phyloP scores from a whole-genome alignment of 345 rosid genomes.

The Eutrema japonicum region DNA sequence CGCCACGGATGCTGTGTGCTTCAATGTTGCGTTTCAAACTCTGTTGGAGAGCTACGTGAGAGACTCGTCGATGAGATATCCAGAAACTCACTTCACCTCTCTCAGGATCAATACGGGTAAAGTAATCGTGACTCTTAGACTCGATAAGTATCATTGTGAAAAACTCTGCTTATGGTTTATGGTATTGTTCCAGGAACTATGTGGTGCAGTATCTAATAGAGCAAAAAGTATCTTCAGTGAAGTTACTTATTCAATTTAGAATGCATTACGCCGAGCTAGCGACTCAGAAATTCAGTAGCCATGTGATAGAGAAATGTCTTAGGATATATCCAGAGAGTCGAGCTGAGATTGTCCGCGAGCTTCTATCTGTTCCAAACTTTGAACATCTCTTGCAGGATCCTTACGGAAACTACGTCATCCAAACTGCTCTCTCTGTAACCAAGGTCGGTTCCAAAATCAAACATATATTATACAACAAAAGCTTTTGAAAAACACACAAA shows the following conservation, averaged over 20 bases:
- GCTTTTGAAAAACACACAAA: not conserved
- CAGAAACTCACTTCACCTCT: conserved; percentile 57
- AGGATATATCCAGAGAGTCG: conserved; percentile 56
- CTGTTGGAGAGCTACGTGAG: conserved; percentile 53
- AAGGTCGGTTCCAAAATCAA: conserved; percentile 45
- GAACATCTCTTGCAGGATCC: conserved; percentile 76
- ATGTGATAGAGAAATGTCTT: conserved; percentile 76
- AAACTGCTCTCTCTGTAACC: conserved; percentile 64
- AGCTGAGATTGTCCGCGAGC: conserved; percentile 47
- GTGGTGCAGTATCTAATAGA: conserved; percentile 74
- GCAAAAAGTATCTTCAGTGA: conserved; percentile 48
- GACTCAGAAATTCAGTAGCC: conserved; percentile 48
- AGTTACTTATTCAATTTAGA: conserved; percentile 49
- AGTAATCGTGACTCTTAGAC: not conserved
- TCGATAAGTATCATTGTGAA: not conserved
- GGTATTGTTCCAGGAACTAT: conserved; percentile 54
- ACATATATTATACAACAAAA: not conserved
- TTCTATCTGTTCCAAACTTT: conserved; percentile 56
- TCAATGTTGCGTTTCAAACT: conserved; percentile 65
- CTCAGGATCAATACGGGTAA: conserved; percentile 85
- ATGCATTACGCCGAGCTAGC: conserved; percentile 65
- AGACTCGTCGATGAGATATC: conserved; percentile 57
- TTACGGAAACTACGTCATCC: conserved; percentile 77
- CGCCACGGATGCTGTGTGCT: conserved; percentile 78
- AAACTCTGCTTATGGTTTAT: conserved; percentile 12